Evolutionary conservation across 1,284 basidiomycete genomes (phyloP), one percentile per base, ranked within the genome.

Genomic region (Cystobasidium slooffiae): DNA sequence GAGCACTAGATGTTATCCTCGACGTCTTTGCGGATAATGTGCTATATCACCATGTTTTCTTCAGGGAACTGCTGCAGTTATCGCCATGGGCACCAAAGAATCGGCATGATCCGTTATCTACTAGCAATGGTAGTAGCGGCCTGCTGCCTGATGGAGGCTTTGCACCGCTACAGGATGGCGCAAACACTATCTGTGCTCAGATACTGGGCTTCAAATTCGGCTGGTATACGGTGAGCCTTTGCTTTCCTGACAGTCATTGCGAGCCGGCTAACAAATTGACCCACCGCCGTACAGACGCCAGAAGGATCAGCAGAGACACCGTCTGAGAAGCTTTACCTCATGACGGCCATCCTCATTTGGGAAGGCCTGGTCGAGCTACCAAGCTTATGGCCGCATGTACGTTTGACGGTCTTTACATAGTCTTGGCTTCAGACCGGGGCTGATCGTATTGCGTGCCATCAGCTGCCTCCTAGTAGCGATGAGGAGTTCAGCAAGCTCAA

Each of bases 171-270:
- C 47, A 79, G 47, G 80, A 79, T 83, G 86, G 76, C 81, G 90
- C 78, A 83, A 88, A 83, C 75, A 76, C 80, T 61, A 90, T 94
- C 16, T 85, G 96, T 76, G 91, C 93, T 9, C 93, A 97, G 82
- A 90, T 98, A 1, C 85, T 99, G 14, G 96, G 96, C 22, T 98
- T 98, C 87, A 98, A 99, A 82, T 97, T 97, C 80, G 86, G 87
- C 10, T 89, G 91, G 82, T 97, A 96, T 83, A 90, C 93, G 83
- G 92, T 92, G 77, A 69, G 87, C 79, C 46, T 53, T 20, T 77
- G 78, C 53, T 74, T 24, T 12, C 4, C 44, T 18, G 24, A 10
- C 16, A 78, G 37, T 31, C 72, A 58, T 78, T 12, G 68, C 58
- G 31, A 62, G 55, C 1, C 31, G n/a, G 5, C 31, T 10, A 41